These are phyloP conservation scores for Psilocybe subaeruginosa DNA, from an alignment of 768 basidiomycete genomes.

Conservation along the genomic window DNA sequence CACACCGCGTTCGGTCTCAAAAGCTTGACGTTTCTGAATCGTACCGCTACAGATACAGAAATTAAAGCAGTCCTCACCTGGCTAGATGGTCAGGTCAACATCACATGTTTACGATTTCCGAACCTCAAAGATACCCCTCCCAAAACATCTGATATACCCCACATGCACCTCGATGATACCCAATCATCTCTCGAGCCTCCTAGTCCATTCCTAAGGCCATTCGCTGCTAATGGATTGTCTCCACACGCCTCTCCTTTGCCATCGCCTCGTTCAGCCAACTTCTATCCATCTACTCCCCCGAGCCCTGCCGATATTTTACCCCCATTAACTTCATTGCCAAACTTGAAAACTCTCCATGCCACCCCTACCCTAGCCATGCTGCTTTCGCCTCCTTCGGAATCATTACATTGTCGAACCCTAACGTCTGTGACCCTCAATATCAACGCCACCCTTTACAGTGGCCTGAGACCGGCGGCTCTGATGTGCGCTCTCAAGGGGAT, in stretches of 20 bases:
- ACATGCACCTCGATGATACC: slow-evolving; percentile 1
- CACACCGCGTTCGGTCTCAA: slow-evolving; percentile 45
- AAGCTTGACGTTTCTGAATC: slow-evolving; percentile 40
- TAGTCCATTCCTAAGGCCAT: slow-evolving; percentile 14
- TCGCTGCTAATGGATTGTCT: slow-evolving; percentile 10
- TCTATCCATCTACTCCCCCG: slow-evolving; percentile 14
- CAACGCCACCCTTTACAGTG: slow-evolving; percentile 46
- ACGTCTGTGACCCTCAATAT: slow-evolving; percentile 39
- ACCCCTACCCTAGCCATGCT: slow-evolving; percentile 35
- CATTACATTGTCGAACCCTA: slow-evolving; percentile 29
- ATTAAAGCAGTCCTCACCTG: slow-evolving; percentile 38
- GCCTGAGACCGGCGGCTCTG: slow-evolving; percentile 45
- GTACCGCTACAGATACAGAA: slow-evolving; percentile 33
- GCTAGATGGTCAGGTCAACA: slow-evolving; percentile 46
- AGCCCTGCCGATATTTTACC: slow-evolving; percentile 23
- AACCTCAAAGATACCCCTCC: slow-evolving; percentile 32
- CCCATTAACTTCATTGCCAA: slow-evolving; percentile 42
- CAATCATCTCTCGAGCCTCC: slow-evolving; percentile 11
- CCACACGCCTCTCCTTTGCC: slow-evolving; percentile 17
- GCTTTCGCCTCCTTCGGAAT: slow-evolving; percentile 24
- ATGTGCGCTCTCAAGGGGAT: slow-evolving; percentile 38
- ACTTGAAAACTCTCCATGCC: slow-evolving; percentile 38
- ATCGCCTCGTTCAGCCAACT: slow-evolving; percentile 21
- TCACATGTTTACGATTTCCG: slow-evolving; percentile 42
- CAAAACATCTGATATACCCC: slow-evolving; percentile 5